Evolutionary conservation across 495 filamentous ascomycete species (phyloP).

Genomic region (Podospora tetraspora): DNA sequence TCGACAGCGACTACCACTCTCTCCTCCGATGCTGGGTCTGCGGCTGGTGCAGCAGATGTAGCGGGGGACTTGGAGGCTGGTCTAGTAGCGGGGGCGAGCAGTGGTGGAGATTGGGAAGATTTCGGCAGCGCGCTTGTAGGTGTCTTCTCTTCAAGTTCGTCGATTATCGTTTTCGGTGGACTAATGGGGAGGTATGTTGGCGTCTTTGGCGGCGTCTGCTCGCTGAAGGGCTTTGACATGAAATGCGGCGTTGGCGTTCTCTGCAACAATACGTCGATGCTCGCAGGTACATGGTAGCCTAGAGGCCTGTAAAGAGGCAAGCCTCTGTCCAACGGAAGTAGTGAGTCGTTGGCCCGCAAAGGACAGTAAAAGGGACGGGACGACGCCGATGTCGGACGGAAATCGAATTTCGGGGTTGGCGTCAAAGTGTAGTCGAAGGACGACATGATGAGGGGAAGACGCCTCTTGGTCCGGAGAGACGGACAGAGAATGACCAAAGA

Average conservation of each 20-base stretch:
- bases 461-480: neutral
- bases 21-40: conserved; percentile 3
- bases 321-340: neutral
- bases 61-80: neutral
- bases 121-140: neutral
- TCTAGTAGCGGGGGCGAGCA: neutral
- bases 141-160: neutral
- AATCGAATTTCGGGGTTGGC: neutral
- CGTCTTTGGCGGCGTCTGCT: neutral
- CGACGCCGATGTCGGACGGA: neutral
- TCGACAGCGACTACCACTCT: conserved; percentile 32
- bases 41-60: neutral
- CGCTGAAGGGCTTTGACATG: neutral
- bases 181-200: neutral
- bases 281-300: neutral
- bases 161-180: neutral
- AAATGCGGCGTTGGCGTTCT: neutral
- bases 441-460: neutral
- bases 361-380: neutral
- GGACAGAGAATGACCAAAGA: neutral
- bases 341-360: neutral
- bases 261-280: neutral
- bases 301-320: neutral
- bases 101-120: neutral
- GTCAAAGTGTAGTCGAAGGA: neutral